phyloP scores from a whole-genome alignment of 257 asterid genomes.

The Plantago elongata region DNA sequence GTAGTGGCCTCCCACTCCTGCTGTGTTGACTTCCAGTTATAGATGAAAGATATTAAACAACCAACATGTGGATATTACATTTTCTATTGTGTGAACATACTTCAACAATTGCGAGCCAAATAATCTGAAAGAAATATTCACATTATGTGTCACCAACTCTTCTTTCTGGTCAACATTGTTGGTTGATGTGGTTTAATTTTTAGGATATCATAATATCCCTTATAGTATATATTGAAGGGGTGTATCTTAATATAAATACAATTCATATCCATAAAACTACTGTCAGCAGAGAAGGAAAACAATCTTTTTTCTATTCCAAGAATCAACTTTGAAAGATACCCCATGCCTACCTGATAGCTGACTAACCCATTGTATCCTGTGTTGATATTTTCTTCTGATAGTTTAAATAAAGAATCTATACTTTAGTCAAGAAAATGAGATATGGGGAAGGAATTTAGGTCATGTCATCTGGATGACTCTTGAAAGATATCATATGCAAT shows the following conservation, averaged over 20 bases:
- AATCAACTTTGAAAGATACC: constrained; percentile 5
- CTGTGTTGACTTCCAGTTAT: constrained; percentile 4
- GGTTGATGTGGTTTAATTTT: neutral
- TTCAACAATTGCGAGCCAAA: neutral
- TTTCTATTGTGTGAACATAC: neutral
- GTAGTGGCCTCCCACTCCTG: constrained; percentile 15
- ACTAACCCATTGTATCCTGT: neutral
- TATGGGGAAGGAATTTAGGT: no score
- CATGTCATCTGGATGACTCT: neutral
- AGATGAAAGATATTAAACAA: neutral
- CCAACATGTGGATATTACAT: neutral
- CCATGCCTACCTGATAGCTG: neutral
- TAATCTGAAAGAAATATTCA: constrained; percentile 1
- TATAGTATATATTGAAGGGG: neutral
- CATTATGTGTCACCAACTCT: constrained; percentile 2
- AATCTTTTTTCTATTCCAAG: neutral
- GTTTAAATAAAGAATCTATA: no score
- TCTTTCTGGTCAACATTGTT: neutral
- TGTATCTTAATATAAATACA: neutral
- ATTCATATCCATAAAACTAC: neutral
- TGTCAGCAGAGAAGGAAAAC: neutral
- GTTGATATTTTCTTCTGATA: no score
- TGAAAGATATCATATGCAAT: neutral
- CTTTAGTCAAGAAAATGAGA: no score
- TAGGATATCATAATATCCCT: neutral